phyloP scores from a whole-genome alignment of 23 red algal species.

The Cyanidium caldarium region DNA sequence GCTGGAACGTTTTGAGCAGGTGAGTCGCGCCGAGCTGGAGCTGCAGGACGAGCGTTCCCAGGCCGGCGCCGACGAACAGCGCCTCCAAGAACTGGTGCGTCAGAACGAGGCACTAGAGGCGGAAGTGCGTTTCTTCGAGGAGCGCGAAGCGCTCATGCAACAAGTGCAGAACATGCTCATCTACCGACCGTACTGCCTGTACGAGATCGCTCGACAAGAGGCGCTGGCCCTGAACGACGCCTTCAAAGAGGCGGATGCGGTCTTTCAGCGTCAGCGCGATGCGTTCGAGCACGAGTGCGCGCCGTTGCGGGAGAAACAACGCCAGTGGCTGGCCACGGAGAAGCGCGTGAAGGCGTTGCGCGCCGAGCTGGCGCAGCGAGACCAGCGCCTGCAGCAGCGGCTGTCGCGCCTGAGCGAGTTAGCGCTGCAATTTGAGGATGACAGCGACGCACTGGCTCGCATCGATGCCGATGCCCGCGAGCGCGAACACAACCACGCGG shows the following conservation, averaged over 20 bases:
- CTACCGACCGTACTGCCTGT: slow-evolving; percentile 20
- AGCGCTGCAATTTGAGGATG: neutral
- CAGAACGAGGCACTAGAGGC: slow-evolving; percentile 30
- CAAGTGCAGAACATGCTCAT: slow-evolving; percentile 17
- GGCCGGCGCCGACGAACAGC: slow-evolving; percentile 9
- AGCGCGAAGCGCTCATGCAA: slow-evolving; percentile 19
- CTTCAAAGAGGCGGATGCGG: neutral
- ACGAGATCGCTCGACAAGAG: slow-evolving; percentile 7
- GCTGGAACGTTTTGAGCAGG: slow-evolving; percentile 5
- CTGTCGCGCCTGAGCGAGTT: neutral
- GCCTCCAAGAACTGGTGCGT: slow-evolving; percentile 18
- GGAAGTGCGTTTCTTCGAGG: slow-evolving; percentile 30
- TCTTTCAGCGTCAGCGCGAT: neutral
- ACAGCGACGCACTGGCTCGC: neutral
- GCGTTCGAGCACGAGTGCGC: neutral
- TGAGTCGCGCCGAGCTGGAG: slow-evolving; percentile 20
- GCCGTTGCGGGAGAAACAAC: neutral
- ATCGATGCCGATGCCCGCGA: neutral
- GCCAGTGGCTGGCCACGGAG: neutral
- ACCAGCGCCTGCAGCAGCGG: neutral
- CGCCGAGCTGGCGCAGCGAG: neutral
- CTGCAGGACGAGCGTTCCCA: neutral
- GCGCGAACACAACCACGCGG: neutral
- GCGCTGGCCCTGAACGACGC: neutral
- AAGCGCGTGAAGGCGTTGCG: neutral